These are phyloP conservation scores for Trichoderma semiorbis DNA, from an alignment of 2,329 filamentous ascomycete genomes.

Conservation along the genomic window DNA sequence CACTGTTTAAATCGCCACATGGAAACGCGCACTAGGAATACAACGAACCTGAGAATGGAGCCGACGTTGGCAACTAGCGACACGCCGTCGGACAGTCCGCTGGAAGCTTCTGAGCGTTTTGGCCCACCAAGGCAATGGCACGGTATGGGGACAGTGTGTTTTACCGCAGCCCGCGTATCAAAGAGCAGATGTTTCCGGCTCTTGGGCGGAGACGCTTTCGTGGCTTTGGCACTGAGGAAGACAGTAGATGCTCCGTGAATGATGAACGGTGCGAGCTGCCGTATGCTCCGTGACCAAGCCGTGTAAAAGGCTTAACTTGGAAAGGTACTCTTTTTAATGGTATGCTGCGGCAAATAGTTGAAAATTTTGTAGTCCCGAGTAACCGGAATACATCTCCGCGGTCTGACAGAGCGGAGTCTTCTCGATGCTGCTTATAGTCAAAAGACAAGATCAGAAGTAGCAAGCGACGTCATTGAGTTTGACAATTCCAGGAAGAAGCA, in stretches of 20 bases:
- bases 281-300: not conserved
- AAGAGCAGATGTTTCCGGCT: slow-evolving; percentile 5
- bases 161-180: not conserved
- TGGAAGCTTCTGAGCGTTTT: slow-evolving; percentile 9
- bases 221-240: slow-evolving; percentile 10
- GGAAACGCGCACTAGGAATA: slow-evolving; percentile 5
- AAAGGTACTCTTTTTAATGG: not conserved
- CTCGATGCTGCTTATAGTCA: not conserved
- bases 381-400: not conserved
- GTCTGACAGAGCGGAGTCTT: not conserved
- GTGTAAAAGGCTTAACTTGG: not conserved
- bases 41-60: slow-evolving; percentile 6
- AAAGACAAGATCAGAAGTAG: not conserved
- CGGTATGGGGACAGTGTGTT: slow-evolving; percentile 13
- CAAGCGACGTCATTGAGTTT: not conserved
- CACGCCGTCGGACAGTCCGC: slow-evolving; percentile 15
- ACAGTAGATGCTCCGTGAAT: not conserved
- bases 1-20: slow-evolving; percentile 8
- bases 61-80: slow-evolving; percentile 11
- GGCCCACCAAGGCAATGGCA: not conserved
- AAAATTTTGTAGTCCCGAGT: not conserved
- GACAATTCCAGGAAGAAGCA: not conserved
- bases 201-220: not conserved
- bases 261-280: slow-evolving; percentile 8
- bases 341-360: not conserved